These are phyloP conservation scores for Epicoccum sorghinum DNA, from an alignment of 2,329 filamentous ascomycete species.

Conservation along the genomic window DNA sequence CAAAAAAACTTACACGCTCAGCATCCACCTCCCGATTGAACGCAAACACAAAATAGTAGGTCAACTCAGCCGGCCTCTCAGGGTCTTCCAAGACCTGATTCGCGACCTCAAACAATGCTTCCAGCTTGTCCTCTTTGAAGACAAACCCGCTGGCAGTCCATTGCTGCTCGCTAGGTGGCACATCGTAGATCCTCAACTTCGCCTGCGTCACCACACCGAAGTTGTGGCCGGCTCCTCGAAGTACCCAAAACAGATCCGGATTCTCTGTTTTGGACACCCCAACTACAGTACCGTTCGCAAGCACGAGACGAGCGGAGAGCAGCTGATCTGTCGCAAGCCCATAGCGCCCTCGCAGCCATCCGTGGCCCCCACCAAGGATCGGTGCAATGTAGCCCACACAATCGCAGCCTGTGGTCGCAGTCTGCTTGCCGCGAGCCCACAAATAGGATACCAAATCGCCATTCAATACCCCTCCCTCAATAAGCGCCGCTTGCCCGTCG, in stretches of 20 bases:
- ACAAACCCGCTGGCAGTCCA: slow-evolving; percentile 3
- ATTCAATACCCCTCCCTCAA: slow-evolving; percentile 35
- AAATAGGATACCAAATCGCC: slow-evolving; percentile 34
- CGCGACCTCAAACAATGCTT: background rate
- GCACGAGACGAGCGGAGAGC: slow-evolving; percentile 42
- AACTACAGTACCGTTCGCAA: slow-evolving; percentile 44
- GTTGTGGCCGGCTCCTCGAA: slow-evolving; percentile 46
- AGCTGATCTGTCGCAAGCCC: slow-evolving; percentile 35
- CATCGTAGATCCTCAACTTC: slow-evolving; percentile 27
- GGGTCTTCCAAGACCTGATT: background rate
- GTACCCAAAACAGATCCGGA: slow-evolving; percentile 47
- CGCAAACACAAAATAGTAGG: background rate
- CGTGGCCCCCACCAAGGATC: slow-evolving; percentile 63
- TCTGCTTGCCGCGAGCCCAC: slow-evolving; percentile 35
- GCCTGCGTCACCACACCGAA: slow-evolving; percentile 41
- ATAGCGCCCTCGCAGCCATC: slow-evolving; percentile 59
- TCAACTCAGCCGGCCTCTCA: background rate
- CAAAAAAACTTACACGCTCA: background rate
- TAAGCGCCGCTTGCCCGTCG: background rate
- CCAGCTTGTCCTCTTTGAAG: slow-evolving; percentile 1
- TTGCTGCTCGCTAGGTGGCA: slow-evolving; percentile 5
- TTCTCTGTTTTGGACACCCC: slow-evolving; percentile 40
- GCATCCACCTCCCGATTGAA: background rate
- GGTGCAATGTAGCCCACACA: slow-evolving; percentile 61
- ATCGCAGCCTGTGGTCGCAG: slow-evolving; percentile 27